phyloP scores from a whole-genome alignment of 2,329 filamentous ascomycete genomes.

The Colletotrichum noveboracense region DNA sequence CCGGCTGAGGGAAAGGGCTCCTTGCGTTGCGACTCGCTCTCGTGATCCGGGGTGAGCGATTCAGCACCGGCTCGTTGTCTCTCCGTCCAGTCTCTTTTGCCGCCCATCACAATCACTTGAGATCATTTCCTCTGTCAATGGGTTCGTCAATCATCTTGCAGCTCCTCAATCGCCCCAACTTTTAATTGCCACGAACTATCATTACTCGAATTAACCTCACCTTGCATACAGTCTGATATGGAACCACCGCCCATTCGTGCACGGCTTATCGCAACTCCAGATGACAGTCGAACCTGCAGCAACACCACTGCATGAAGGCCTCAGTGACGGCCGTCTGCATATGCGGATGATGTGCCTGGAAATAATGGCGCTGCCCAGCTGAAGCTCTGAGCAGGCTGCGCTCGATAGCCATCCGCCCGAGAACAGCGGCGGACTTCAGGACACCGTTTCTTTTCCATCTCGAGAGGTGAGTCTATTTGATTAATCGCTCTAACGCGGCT shows the following conservation, averaged over 20 bases:
- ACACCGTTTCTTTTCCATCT: neutral
- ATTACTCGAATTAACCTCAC: neutral
- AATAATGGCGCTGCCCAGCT: neutral
- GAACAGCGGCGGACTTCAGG: neutral
- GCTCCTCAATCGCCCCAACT: neutral
- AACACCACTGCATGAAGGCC: neutral
- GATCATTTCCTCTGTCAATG: neutral
- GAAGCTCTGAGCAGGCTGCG: neutral
- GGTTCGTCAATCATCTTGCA: neutral
- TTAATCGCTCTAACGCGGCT: neutral
- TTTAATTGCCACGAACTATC: neutral
- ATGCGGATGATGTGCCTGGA: neutral
- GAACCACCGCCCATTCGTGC: neutral
- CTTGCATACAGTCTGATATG: neutral
- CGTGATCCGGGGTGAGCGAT: neutral
- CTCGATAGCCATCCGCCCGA: neutral
- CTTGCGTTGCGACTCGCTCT: neutral
- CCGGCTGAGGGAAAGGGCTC: neutral
- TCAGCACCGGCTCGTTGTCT: neutral
- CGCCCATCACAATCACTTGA: neutral
- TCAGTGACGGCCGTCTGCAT: neutral
- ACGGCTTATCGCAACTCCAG: neutral
- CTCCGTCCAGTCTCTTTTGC: neutral
- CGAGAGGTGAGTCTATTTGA: neutral
- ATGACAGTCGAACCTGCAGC: neutral